phyloP scores from a whole-genome alignment of 352 stramenopile genomes.

The Phytophthora fragariae region DNA sequence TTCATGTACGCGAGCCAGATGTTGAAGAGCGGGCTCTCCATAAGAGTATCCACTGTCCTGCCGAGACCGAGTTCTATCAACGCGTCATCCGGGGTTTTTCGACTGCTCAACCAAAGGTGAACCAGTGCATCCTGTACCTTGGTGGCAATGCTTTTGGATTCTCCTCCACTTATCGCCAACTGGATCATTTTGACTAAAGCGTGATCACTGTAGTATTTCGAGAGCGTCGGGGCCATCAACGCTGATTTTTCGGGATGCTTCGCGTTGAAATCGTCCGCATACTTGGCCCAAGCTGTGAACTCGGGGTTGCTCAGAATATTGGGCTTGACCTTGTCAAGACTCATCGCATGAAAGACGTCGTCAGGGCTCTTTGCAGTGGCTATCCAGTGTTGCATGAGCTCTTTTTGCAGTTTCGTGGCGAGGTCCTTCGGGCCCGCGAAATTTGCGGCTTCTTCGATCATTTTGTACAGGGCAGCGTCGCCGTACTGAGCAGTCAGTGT shows the following conservation, averaged over 20 bases:
- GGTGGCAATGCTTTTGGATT: not conserved
- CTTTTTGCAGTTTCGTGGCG: not conserved
- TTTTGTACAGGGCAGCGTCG: not conserved
- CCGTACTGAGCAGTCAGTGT: not conserved
- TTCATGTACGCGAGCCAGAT: not conserved
- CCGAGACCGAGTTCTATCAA: not conserved
- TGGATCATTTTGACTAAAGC: not conserved
- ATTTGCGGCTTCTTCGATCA: not conserved
- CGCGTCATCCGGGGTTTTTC: not conserved
- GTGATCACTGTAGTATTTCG: not conserved
- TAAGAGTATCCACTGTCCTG: not conserved
- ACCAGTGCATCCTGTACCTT: not conserved
- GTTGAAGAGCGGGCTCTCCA: conserved; percentile 3
- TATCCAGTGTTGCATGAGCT: not conserved
- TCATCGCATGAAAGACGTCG: not conserved
- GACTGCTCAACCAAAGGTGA: not conserved
- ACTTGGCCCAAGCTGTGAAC: not conserved
- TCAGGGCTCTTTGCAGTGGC: not conserved
- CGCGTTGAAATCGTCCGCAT: not conserved
- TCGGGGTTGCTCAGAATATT: not conserved
- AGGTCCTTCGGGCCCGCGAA: not conserved
- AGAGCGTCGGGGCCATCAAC: not conserved
- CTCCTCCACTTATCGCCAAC: not conserved
- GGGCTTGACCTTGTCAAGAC: not conserved
- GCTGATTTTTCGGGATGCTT: not conserved